A percentile compares a stretch with the other conserved stretches of the same genome.
These are phyloP conservation scores for Trichocladium uniseriatum DNA, from an alignment of 495 filamentous ascomycete genomes.

Conservation along the genomic window DNA sequence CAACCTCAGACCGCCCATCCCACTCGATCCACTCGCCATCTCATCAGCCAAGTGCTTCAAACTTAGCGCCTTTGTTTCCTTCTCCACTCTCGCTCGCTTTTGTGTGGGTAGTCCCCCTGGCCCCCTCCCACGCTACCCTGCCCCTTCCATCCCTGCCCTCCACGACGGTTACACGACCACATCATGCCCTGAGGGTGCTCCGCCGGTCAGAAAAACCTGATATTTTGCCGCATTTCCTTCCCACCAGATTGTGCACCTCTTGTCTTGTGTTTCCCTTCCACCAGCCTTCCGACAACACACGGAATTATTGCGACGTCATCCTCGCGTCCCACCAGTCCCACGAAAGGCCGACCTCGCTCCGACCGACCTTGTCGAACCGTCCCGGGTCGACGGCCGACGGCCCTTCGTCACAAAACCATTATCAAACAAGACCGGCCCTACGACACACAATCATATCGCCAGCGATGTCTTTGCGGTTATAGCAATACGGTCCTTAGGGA, in stretches of 20 bases:
- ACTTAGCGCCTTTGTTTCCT: neutral
- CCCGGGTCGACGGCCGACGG: constrained; percentile 13
- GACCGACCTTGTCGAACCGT: neutral
- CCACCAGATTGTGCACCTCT: constrained; percentile 3
- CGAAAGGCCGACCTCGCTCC: constrained; percentile 1
- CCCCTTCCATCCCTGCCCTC: constrained; percentile 1
- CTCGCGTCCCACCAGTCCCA: no score
- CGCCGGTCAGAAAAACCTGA: constrained; percentile 23
- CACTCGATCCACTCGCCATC: neutral
- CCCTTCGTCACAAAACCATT: constrained; percentile 15
- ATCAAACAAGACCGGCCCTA: constrained; percentile 11
- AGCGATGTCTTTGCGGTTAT: constrained; percentile 43
- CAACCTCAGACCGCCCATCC: neutral
- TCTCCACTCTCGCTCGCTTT: neutral
- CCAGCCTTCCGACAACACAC: neutral
- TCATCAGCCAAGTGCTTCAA: no score
- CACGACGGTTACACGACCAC: constrained; percentile 9
- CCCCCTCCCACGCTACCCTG: constrained; percentile 9
- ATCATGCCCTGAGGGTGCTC: constrained; percentile 11
- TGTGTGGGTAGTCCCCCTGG: neutral
- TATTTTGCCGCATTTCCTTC: constrained; percentile 22
- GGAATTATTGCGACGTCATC: no score
- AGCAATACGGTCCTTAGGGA: constrained; percentile 51
- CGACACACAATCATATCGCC: constrained; percentile 6
- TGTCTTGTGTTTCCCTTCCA: constrained; percentile 1